Evolutionary conservation across 352 stramenopile genomes (phyloP), one percentile per base, ranked within the genome.

Genomic region (Phytopythium helicoides): DNA sequence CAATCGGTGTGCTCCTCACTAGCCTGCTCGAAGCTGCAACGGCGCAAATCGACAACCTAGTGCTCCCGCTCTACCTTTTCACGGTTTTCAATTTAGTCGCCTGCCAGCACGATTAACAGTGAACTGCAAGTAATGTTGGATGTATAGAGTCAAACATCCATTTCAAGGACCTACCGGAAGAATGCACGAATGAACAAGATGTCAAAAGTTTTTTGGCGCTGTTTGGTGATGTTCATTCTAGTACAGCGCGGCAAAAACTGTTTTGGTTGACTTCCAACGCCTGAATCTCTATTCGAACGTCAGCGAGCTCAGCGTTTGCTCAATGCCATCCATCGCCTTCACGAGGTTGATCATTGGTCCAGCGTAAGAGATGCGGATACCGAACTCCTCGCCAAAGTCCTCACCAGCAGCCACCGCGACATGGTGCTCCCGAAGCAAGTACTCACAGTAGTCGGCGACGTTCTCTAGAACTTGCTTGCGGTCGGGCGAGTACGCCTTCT

Each of bases 311-410:
- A 90, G 61, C 22, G 72, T 71, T 15, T 63, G 58, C 42, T 90
- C 72, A 3, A 92, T 35, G 0, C 74, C 77, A 54, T 87, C 68
- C 70, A 90, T 77, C 19, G 75, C 67, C 46, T 86, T 67, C 38
- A 79, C 60, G 40, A 92, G 66, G 18, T 69, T 84, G 47, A 98
- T 89, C 73, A 97, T 87, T 18, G 88, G 94, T 28, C 94, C 96
- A 14, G 96, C 95, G 71, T 98, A 99, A 62, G 92, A 98, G 56
- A 99, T 89, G 12, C 96, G 91, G 14, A 98, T 60, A 11, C 89
- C 93, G 31, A 86, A 87, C 15, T 85, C 71, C n/a, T 95, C 90
- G 26, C 96, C 95, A 69, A 98, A 99, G 45, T 89, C 92, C n/a
- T 90, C 96, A n/a, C 95, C 96, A 0, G 96, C 95, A 21, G 97